A percentile compares a stretch with the other conserved stretches of the same genome.
These are phyloP conservation scores for Trypanosomatidae sp. DNA, from an alignment of 208 protist species.

Conservation along the genomic window DNA sequence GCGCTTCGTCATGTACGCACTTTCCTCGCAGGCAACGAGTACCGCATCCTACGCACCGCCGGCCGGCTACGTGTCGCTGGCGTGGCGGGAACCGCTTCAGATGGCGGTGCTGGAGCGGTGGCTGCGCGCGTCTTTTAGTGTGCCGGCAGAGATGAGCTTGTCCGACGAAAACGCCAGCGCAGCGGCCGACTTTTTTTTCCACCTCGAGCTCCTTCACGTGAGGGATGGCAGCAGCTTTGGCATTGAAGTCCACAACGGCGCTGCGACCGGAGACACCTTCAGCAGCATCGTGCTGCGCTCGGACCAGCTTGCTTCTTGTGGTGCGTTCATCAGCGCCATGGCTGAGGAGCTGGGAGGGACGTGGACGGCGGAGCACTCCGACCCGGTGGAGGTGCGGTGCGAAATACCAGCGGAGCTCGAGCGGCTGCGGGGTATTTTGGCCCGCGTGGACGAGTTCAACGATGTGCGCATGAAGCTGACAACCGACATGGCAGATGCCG, in stretches of 20 bases:
- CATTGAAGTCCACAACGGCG: slow-evolving; percentile 41
- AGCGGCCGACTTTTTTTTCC: slow-evolving; percentile 28
- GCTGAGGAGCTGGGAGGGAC: slow-evolving; percentile 37
- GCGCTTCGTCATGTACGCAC: slow-evolving; percentile 83
- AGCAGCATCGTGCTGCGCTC: slow-evolving; percentile 52
- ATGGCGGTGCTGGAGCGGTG: slow-evolving; percentile 39
- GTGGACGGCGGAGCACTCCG: slow-evolving; percentile 23
- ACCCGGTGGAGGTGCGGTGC: slow-evolving; percentile 40
- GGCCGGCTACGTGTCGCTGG: slow-evolving; percentile 42
- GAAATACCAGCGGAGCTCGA: slow-evolving; percentile 81
- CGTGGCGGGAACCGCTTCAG: slow-evolving; percentile 40
- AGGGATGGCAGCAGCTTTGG: slow-evolving; percentile 52
- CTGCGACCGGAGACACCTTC: slow-evolving; percentile 4
- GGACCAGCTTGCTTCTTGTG: slow-evolving; percentile 83
- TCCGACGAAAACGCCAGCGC: slow-evolving; percentile 28
- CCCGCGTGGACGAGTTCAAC: slow-evolving; percentile 87
- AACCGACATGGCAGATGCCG: slow-evolving; percentile 93
- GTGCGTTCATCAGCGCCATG: slow-evolving; percentile 85
- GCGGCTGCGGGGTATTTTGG: slow-evolving; percentile 50
- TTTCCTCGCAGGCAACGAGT: slow-evolving; percentile 10
- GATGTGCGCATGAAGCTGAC: slow-evolving; percentile 87
- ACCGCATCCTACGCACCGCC: slow-evolving; percentile 23
- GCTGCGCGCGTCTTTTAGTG: slow-evolving; percentile 53
- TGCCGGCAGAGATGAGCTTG: slow-evolving; percentile 29
- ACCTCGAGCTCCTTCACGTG: slow-evolving; percentile 60